These are phyloP conservation scores for Ramalina intermedia DNA, from an alignment of 495 filamentous ascomycete species.

Conservation along the genomic window DNA sequence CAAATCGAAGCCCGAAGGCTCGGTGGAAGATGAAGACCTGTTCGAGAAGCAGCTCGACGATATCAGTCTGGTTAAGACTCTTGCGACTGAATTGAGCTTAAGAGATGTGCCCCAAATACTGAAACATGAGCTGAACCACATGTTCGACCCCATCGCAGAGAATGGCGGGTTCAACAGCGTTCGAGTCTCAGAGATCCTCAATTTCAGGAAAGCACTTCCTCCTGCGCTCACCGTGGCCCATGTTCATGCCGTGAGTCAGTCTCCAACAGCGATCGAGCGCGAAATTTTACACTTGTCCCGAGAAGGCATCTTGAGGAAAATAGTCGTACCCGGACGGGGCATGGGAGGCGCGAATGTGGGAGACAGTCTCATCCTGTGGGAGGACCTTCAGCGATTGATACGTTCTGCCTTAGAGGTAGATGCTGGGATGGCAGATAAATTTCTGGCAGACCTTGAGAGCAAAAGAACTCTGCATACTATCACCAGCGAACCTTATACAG, in stretches of 20 bases:
- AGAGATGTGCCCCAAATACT: constrained; percentile 53
- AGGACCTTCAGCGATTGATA: constrained; percentile 49
- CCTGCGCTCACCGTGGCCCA: constrained; percentile 58
- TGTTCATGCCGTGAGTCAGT: constrained; percentile 49
- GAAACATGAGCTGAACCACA: constrained; percentile 40
- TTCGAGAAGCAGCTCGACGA: constrained; percentile 42
- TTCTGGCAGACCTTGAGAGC: constrained; percentile 36
- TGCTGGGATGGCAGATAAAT: constrained; percentile 39
- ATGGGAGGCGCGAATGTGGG: constrained; percentile 44
- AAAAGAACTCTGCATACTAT: constrained; percentile 41
- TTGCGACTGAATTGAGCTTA: constrained; percentile 37
- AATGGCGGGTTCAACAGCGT: constrained; percentile 58
- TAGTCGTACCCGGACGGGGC: constrained; percentile 52
- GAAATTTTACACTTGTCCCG: constrained; percentile 52
- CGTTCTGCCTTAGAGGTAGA: constrained; percentile 28
- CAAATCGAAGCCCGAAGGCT: constrained; percentile 15
- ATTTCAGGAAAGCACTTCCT: constrained; percentile 50
- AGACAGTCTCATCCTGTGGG: constrained; percentile 51
- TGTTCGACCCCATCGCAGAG: constrained; percentile 57
- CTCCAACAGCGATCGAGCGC: constrained; percentile 56
- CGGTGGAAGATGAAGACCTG: constrained; percentile 27
- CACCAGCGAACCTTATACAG: constrained; percentile 29
- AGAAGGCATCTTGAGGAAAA: constrained; percentile 44
- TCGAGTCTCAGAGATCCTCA: constrained; percentile 55
- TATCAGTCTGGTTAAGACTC: constrained; percentile 34